These are phyloP conservation scores for Rosa rugosa DNA, from an alignment of 306 rosid genomes.

Conservation along the genomic window DNA sequence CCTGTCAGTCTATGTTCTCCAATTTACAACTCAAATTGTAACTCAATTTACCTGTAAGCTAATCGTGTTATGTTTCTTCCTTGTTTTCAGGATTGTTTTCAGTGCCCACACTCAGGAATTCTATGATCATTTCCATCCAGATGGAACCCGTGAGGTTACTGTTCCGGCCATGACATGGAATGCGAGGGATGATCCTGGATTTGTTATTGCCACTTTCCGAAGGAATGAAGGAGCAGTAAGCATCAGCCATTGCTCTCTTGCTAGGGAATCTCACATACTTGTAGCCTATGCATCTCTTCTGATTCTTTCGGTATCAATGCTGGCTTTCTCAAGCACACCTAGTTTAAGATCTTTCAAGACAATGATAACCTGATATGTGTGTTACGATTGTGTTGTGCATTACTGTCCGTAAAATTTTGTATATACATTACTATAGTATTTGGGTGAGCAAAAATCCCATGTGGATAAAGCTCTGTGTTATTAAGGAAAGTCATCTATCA, in stretches of 20 bases:
- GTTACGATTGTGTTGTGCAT: background rate
- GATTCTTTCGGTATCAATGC: conserved; percentile 24
- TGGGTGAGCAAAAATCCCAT: background rate
- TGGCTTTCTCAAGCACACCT: conserved; percentile 19
- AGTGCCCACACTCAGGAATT: conserved; percentile 56
- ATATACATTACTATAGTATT: background rate
- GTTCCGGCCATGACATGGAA: conserved; percentile 75
- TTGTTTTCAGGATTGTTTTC: conserved; percentile 53
- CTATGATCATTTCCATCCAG: conserved; percentile 46
- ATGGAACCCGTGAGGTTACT: conserved; percentile 56
- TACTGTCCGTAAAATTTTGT: background rate
- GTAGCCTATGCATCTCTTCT: conserved; percentile 37
- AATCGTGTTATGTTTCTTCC: conserved; percentile 4
- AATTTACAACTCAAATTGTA: background rate
- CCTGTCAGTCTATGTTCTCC: background rate
- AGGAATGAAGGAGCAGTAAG: conserved; percentile 45
- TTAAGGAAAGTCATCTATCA: background rate
- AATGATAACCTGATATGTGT: background rate
- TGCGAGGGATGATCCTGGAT: conserved; percentile 69
- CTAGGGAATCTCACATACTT: conserved; percentile 55
- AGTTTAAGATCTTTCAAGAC: conserved; percentile 20
- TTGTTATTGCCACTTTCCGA: conserved; percentile 60
- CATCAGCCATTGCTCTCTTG: conserved; percentile 64
- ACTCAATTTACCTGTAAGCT: conserved; percentile 6
- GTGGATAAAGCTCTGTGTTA: background rate